Conservation (phyloP, 139 green algal species). For the Deuterostichococcus epilithicus region DNA sequence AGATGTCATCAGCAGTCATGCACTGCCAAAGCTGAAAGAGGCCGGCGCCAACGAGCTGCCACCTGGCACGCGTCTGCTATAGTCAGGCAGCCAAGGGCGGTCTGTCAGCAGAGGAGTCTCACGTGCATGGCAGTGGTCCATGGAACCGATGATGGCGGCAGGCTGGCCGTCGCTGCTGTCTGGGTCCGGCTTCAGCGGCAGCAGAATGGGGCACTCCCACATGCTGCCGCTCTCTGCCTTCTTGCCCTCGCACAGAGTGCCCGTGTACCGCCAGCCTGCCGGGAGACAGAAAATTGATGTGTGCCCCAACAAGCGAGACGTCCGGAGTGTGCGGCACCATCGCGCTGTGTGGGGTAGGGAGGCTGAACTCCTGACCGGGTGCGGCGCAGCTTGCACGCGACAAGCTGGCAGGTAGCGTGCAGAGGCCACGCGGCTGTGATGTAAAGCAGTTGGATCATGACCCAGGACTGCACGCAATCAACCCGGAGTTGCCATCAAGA, state of each 20-base stretch:
- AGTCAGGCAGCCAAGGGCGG: too few species aligned
- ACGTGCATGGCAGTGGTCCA: neutral
- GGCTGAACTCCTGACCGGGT: too few species aligned
- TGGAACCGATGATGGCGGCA: neutral
- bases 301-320: neutral
- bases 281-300: slow-evolving; percentile 12
- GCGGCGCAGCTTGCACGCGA: too few species aligned
- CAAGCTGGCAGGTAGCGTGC: too few species aligned
- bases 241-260: slow-evolving; percentile 33
- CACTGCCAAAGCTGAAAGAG: too few species aligned
- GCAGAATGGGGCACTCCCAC: slow-evolving; percentile 54
- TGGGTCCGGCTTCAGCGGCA: slow-evolving; percentile 17
- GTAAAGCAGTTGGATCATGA: neutral
- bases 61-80: too few species aligned
- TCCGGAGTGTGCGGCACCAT: too few species aligned
- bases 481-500: neutral
- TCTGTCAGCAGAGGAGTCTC: too few species aligned
- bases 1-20: too few species aligned
- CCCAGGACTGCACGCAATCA: neutral
- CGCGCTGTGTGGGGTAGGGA: too few species aligned
- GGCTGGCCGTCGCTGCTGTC: neutral
- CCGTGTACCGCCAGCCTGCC: slow-evolving; percentile 36
- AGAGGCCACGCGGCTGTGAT: too few species aligned
- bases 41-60: too few species aligned
- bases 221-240: slow-evolving; percentile 23